Evolutionary conservation across 176 grass and related monocot genomes (phyloP), one percentile per base, ranked within the genome.

Genomic region (Bonia amplexicaulis): DNA sequence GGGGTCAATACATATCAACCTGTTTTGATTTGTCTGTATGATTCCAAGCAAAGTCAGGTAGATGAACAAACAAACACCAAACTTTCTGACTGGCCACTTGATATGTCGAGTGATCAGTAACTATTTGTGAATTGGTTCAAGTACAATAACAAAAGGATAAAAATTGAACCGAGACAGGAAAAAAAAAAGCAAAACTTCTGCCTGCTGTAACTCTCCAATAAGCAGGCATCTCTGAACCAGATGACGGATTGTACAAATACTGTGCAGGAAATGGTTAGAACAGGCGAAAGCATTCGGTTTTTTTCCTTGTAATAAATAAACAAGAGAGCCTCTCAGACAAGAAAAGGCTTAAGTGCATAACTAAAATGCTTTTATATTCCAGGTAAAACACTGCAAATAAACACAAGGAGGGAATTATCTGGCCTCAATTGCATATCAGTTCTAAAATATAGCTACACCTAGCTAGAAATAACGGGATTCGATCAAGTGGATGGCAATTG

Each of bases 41-140:
- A 62, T 80, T 74, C 49, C 69, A 74, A 54, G 13, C 42, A 79
- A 64, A 80, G 61, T 37, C 69, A 37, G 20, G 41, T 49, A 69
- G 49, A 17, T 51, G 76, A 73, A 26, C 27, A 68, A 78, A 74
- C 23, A 78, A 46, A 82, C 73, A 77, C 12, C 47, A 80, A 55
- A 79, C 61, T 61, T 45, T 80, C 62, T 85, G 61, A 52, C 64
- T 65, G 41, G 1, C 60, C 46, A 69, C 39, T 73, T 39, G 46
- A 9, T 48, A 59, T 48, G 22, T 23, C 0, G 40, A 69, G 12
- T 59, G 33, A 3, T 47, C 7, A 52, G 45, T 58, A 81, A 23
- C 14, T 66, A 81, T 13, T 22, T 41, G 53, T 51, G 42, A 60
- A 42, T 49, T 40, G 46, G 60, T 76, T 66, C 33, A 85, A 7